A percentile compares a stretch with the other conserved stretches of the same genome.
Evolutionary conservation across 768 basidiomycete genomes (phyloP).

Genomic region (Xanthoconium purpureum): DNA sequence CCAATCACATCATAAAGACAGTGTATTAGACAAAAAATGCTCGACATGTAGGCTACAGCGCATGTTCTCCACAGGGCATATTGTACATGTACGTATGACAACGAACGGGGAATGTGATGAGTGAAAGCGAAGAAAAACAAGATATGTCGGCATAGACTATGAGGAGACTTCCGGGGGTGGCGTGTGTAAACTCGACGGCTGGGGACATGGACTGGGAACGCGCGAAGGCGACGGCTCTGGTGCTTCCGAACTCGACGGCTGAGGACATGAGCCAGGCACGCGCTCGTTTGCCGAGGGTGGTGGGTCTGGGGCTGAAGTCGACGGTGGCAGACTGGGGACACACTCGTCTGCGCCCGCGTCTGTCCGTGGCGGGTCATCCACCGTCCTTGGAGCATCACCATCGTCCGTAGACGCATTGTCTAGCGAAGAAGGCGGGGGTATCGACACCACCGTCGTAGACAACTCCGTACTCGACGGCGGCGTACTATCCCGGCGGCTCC

Average conservation of each 20-base stretch:
- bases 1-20: no score
- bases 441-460: not conserved
- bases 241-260: not conserved
- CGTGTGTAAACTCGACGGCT: not conserved
- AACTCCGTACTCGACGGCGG: not conserved
- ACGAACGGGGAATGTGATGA: not conserved
- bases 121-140: not conserved
- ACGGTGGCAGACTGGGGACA: no score
- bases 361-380: not conserved
- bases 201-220: not conserved
- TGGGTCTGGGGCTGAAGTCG: no score
- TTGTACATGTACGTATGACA: not conserved
- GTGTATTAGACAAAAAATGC: no score
- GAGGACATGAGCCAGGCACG: not conserved
- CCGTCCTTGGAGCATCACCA: not conserved
- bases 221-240: not conserved
- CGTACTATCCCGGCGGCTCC: no score
- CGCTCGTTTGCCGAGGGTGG: not conserved
- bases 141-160: not conserved
- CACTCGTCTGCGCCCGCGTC: not conserved
- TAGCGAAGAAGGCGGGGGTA: not conserved
- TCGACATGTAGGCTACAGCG: not conserved
- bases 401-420: not conserved
- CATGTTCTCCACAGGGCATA: not conserved
- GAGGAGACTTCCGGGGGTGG: not conserved